Evolutionary conservation across 2,329 filamentous ascomycete species (phyloP), one percentile per base, ranked within the genome.

Genomic region (Colletotrichum chlorophyti): DNA sequence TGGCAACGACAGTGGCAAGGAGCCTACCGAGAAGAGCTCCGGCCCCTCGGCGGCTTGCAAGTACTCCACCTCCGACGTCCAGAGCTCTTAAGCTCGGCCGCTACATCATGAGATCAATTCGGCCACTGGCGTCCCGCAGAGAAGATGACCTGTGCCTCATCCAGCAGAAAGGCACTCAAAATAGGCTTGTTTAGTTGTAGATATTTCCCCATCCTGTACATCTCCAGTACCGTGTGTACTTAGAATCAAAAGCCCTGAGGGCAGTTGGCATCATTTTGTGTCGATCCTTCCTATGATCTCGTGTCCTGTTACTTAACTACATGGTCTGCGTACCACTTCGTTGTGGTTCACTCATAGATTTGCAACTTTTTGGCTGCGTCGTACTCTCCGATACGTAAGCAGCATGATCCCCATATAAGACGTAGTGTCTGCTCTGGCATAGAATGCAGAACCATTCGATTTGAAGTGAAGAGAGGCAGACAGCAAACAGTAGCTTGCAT

Each of bases 31-130:
- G 38, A 38, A 48, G 14, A 23, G 31, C 32, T 53, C 47, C 11
- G 59, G 59, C 6, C 59, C 59, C 6, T 61, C 59, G 8, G n/a
- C 23, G 19, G 12, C 19, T n/a, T 61, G 59, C 59, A 59, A 54
- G 27, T 61, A 59, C 54, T 45, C 59, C 19, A 40, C 35, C 14
- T 49, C 55, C 31, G 42, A 49, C 21, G 17, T 59, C 24, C 21
- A 27, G 11, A 45, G 43, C 55, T 55, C 51, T 29, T 53, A 23
- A 49, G 21, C 19, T 37, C 29, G 21, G 23, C 1, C 12, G 5
- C 21, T 14, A 12, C 27, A 12, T 6, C 17, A 32, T 38, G 29
- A 45, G 26, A 49, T 49, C 14, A 27, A 12, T 26, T 21, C 38
- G 32, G 51, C 37, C 51, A 3, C 24, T 23, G 42, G 40, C 15